A percentile compares a stretch with the other conserved stretches of the same genome.
Evolutionary conservation across 768 basidiomycete species (phyloP).

Genomic region (Russula compacta): DNA sequence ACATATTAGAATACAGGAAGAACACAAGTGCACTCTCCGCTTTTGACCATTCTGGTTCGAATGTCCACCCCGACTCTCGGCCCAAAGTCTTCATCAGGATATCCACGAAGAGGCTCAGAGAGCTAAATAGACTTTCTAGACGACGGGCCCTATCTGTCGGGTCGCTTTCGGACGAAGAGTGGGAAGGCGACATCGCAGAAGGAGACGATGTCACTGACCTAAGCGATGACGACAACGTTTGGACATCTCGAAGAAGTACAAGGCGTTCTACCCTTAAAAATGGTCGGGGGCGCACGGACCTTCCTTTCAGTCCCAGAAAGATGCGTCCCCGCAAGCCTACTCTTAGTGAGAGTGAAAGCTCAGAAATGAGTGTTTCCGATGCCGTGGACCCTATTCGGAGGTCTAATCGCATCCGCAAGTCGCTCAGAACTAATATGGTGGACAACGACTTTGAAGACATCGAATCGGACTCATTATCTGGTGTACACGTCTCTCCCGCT

Average conservation of each 20-base stretch:
- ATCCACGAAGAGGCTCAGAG: conserved; percentile 10
- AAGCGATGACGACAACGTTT: conserved; percentile 17
- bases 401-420: conserved; percentile 40
- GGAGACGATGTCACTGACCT: conserved; percentile 11
- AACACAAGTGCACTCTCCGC: conserved; percentile 32
- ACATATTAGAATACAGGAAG: conserved; percentile 38
- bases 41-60: conserved; percentile 53
- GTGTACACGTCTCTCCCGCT: conserved; percentile 25
- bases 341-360: conserved; percentile 33
- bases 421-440: conserved; percentile 28
- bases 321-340: conserved; percentile 35
- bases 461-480: neutral
- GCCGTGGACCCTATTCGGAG: conserved; percentile 29
- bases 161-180: conserved; percentile 29
- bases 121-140: conserved; percentile 9
- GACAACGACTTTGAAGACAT: conserved; percentile 25
- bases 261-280: conserved; percentile 11
- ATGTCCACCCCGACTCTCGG: conserved; percentile 55
- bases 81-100: conserved; percentile 33
- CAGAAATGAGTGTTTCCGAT: conserved; percentile 21
- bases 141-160: neutral
- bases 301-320: conserved; percentile 66
- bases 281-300: conserved; percentile 24
- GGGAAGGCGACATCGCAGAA: conserved; percentile 23
- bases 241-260: conserved; percentile 13